A percentile compares a stretch with the other conserved stretches of the same genome.
phyloP scores from a whole-genome alignment of 78 protist genomes.

The Creolimax fragrantissima region DNA sequence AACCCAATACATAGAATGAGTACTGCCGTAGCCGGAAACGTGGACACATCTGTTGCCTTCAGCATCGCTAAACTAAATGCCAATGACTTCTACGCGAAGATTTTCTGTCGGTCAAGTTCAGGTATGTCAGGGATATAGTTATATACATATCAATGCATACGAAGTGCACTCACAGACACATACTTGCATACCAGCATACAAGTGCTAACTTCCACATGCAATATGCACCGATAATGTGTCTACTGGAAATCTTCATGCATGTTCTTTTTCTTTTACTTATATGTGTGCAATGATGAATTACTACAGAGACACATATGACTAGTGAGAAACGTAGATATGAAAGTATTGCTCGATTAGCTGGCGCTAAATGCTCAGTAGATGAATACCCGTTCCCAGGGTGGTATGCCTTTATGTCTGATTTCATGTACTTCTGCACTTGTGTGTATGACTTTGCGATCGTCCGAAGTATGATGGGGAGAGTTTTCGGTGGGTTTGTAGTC shows the following conservation, averaged over 20 bases:
- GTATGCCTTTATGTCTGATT: not conserved
- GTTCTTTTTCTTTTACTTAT: not conserved
- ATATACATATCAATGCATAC: not conserved
- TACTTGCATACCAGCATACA: not conserved
- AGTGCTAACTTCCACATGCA: not conserved
- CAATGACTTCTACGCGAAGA: not conserved
- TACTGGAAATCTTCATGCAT: not conserved
- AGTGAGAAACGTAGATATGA: not conserved
- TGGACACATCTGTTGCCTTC: constrained; percentile 30
- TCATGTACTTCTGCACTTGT: not conserved
- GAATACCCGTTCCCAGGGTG: constrained; percentile 15
- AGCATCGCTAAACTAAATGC: not conserved
- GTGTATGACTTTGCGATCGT: not conserved
- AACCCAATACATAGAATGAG: too few relatives aligned
- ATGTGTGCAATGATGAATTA: too few relatives aligned
- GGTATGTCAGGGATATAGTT: not conserved
- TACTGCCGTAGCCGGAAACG: not conserved
- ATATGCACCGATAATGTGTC: not conserved
- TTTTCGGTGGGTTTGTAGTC: too few relatives aligned
- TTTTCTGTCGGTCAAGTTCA: not conserved
- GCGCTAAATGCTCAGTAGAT: not conserved
- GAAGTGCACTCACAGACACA: not conserved
- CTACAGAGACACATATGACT: not conserved
- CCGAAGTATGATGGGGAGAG: too few relatives aligned
- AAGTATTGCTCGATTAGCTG: not conserved